Evolutionary conservation across 2,329 filamentous ascomycete species (phyloP).

Genomic region (Aspergillus phoenicis): DNA sequence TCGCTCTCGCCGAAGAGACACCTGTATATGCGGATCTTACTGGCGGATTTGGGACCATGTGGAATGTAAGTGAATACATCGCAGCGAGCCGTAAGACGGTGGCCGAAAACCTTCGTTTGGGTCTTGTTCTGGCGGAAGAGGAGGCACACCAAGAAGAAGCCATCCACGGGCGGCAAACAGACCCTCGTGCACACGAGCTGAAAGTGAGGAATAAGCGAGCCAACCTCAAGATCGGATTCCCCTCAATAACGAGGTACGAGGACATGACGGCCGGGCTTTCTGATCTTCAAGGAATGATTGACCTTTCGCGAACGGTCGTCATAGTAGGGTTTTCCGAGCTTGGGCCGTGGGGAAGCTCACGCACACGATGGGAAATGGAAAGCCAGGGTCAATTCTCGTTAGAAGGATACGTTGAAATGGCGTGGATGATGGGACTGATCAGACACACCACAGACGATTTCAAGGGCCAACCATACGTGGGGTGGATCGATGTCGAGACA

Average conservation of each 20-base stretch:
- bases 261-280: constrained; percentile 11
- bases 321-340: constrained; percentile 46
- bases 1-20: constrained; percentile 35
- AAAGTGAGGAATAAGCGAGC: constrained; percentile 6
- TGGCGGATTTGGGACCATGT: constrained; percentile 37
- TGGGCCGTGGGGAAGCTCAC: constrained; percentile 91
- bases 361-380: constrained; percentile 99
- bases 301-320: constrained; percentile 43
- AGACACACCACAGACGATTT: constrained; percentile 95
- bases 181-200: background rate
- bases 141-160: constrained; percentile 16
- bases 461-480: constrained; percentile 93
- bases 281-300: constrained; percentile 39
- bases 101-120: constrained; percentile 24
- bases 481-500: constrained; percentile 54
- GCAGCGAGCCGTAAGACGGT: constrained; percentile 22
- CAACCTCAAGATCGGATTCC: constrained; percentile 15
- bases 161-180: background rate
- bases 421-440: constrained; percentile 99
- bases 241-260: background rate
- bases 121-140: constrained; percentile 27
- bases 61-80: constrained; percentile 30
- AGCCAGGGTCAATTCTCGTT: constrained; percentile 93
- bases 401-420: constrained; percentile 98
- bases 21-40: constrained; percentile 45